Evolutionary conservation across 371 early-diverging fungal species (phyloP), one percentile per base, ranked within the genome.

Genomic region (Entomophthora muscae): DNA sequence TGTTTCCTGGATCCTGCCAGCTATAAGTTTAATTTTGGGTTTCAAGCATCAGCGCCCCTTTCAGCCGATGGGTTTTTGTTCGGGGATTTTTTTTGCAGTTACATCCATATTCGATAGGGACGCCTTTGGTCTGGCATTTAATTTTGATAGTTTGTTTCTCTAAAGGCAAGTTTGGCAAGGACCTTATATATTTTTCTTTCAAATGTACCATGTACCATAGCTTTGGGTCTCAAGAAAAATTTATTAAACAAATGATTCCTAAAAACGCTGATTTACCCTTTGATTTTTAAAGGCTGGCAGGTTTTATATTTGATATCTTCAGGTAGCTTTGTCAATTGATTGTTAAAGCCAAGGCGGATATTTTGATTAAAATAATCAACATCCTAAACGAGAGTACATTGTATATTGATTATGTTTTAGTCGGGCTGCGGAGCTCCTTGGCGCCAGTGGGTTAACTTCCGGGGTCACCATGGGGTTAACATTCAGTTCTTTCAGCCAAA

Each of bases 371-470:
- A 42, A 42, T n/a, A n/a, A n/a, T n/a, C n/a, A n/a, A n/a, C n/a
- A n/a, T n/a, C n/a, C n/a, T n/a, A n/a, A n/a, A n/a, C n/a, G n/a
- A n/a, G n/a, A n/a, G n/a, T n/a, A n/a, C n/a, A n/a, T n/a, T n/a
- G n/a, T n/a, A n/a, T n/a, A n/a, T n/a, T n/a, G n/a, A n/a, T n/a
- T n/a, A n/a, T n/a, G n/a, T 10, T 17, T 10, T 64, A 86, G 87
- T 69, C 87, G 87, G 55, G 85, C 87, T 26, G 85, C 85, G 23
- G 85, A 85, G 53, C 66, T 83, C 1, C 68, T 79, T n/a, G 68
- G 68, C 54, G n/a, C n/a, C n/a, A n/a, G n/a, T n/a, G n/a, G n/a
- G n/a, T n/a, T n/a, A n/a, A n/a, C n/a, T n/a, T 59, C 64, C 57
- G 51, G 61, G 31, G 21, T 64, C 61, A 52, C 65, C 29, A 0